Evolutionary conservation across 306 rosid species (phyloP).

Genomic region (Abrus pulchellus): DNA sequence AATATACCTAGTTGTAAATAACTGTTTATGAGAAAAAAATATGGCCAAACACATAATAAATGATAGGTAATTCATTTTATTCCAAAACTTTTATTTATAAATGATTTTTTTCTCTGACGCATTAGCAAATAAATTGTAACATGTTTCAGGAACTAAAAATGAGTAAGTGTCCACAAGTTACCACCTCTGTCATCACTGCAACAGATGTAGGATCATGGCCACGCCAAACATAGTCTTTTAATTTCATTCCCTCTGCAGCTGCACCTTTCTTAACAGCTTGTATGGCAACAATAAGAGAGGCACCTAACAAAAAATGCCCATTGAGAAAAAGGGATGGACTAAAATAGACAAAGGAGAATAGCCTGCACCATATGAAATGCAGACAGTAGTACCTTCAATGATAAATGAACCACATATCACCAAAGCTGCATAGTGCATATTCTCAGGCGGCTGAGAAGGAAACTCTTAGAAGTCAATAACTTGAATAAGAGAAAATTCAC

Average conservation of each 20-base stretch:
- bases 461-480: constrained; percentile 44
- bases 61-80: constrained; percentile 6
- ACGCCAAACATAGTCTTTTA: constrained; percentile 94
- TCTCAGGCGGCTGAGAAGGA: constrained; percentile 85
- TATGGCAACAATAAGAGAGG: constrained; percentile 95
- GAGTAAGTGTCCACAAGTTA: constrained; percentile 35
- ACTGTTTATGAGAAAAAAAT: constrained; percentile 33
- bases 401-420: constrained; percentile 93
- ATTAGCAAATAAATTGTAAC: constrained; percentile 16
- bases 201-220: constrained; percentile 99
- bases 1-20: constrained; percentile 23
- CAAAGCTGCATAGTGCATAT: constrained; percentile 81
- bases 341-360: constrained; percentile 39
- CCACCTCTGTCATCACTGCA: constrained; percentile 99
- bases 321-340: constrained; percentile 32
- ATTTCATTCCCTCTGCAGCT: constrained; percentile 91
- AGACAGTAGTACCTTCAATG: constrained; percentile 78
- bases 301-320: constrained; percentile 63
- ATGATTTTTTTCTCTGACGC: background rate
- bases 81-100: constrained; percentile 24
- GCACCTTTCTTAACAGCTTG: constrained; percentile 99
- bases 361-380: constrained; percentile 38
- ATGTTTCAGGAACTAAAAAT: constrained; percentile 28
- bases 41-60: background rate
- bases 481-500: constrained; percentile 32